These are phyloP conservation scores for Graphiopsis chlorocephala DNA, from an alignment of 2,329 filamentous ascomycete species.

Conservation along the genomic window DNA sequence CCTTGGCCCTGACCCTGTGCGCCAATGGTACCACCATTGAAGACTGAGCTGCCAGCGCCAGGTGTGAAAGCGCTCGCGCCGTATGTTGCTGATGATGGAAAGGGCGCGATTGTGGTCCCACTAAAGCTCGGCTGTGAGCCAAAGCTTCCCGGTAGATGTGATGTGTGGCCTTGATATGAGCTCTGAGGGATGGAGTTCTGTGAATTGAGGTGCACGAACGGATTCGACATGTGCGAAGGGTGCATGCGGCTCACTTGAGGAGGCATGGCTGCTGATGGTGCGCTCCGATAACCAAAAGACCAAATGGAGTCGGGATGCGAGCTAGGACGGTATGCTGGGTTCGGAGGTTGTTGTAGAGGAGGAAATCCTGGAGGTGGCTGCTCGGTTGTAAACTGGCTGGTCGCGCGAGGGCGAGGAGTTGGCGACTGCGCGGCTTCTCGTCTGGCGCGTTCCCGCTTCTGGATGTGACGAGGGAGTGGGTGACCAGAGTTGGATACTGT, in stretches of 20 bases:
- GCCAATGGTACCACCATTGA: conserved; percentile 30
- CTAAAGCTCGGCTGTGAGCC: conserved; percentile 36
- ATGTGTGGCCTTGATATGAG: conserved; percentile 30
- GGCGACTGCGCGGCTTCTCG: background rate
- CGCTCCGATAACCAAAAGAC: background rate
- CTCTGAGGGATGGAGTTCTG: conserved; percentile 35
- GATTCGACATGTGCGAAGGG: conserved; percentile 56
- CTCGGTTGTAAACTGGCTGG: background rate
- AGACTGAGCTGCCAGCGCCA: conserved; percentile 26
- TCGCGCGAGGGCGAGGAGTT: background rate
- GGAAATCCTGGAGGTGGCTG: background rate
- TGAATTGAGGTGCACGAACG: conserved; percentile 57
- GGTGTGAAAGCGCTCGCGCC: conserved; percentile 33
- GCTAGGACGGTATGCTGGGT: background rate
- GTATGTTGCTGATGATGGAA: conserved; percentile 30
- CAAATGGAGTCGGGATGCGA: background rate
- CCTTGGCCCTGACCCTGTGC: conserved; percentile 53
- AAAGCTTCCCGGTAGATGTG: conserved; percentile 39
- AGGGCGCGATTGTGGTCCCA: conserved; percentile 37
- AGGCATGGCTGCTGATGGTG: conserved; percentile 47
- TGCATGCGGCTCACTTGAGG: conserved; percentile 59
- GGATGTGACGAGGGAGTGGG: background rate
- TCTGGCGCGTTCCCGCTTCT: background rate
- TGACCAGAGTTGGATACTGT: background rate
- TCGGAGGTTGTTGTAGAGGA: background rate